A percentile compares a stretch with the other conserved stretches of the same genome.
Conservation (phyloP, 805 yeast genomes). For the Candida ipomoeae region DNA sequence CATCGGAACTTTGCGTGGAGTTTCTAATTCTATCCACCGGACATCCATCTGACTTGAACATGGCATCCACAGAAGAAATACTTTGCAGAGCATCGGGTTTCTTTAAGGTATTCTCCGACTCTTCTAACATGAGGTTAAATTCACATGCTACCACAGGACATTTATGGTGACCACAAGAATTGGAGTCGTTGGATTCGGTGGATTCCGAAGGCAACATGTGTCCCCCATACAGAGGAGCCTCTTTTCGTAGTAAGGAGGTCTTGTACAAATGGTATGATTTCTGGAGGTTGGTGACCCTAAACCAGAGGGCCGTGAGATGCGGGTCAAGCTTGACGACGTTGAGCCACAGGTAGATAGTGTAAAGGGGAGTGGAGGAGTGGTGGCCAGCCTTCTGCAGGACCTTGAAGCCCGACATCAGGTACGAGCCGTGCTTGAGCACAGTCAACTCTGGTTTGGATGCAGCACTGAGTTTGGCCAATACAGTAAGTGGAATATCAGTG, state of each 20-base stretch:
- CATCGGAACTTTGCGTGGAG: slow-evolving; percentile 8
- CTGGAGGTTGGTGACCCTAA: slow-evolving; percentile 37
- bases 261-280: slow-evolving; percentile 38
- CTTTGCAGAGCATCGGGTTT: background rate
- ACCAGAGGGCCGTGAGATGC: slow-evolving; percentile 38
- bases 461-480: slow-evolving; percentile 23
- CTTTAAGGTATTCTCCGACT: slow-evolving; percentile 8
- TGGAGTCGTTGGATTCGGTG: slow-evolving; percentile 10
- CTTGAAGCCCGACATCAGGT: slow-evolving; percentile 12
- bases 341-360: slow-evolving; percentile 36
- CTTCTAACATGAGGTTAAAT: slow-evolving; percentile 33
- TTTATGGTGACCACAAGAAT: slow-evolving; percentile 16
- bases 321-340: slow-evolving; percentile 38
- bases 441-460: slow-evolving; percentile 6
- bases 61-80: background rate
- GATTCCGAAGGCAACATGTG: background rate
- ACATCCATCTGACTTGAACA: background rate
- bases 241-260: slow-evolving; percentile 17
- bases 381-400: background rate
- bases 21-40: background rate
- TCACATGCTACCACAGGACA: slow-evolving; percentile 43
- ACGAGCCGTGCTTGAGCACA: slow-evolving; percentile 18
- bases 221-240: background rate
- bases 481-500: slow-evolving; percentile 9
- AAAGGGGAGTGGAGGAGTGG: slow-evolving; percentile 4